A percentile compares a stretch with the other conserved stretches of the same genome.
phyloP scores from a whole-genome alignment of 805 yeast species.

The Sugiyamaella lignohabitans region DNA sequence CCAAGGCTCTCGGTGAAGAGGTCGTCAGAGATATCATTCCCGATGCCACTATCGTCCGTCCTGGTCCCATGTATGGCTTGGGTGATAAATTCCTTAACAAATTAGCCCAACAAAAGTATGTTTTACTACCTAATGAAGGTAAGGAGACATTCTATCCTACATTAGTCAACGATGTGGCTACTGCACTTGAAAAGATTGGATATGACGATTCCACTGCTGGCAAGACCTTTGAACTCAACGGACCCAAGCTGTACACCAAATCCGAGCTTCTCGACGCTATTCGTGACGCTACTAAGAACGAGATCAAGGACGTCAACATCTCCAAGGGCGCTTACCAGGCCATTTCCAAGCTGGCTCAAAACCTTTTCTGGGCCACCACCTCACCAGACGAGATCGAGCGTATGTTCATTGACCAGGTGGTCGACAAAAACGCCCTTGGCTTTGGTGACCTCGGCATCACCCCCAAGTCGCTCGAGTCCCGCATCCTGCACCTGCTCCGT shows the following conservation, averaged over 20 bases:
- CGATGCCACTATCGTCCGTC: conserved; percentile 77
- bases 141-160: conserved; percentile 61
- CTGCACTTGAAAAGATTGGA: conserved; percentile 70
- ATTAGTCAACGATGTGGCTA: conserved; percentile 72
- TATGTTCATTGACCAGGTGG: conserved; percentile 57
- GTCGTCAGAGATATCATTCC: conserved; percentile 62
- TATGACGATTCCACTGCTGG: conserved; percentile 78
- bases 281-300: conserved; percentile 48
- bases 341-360: conserved; percentile 33
- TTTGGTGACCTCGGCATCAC: conserved; percentile 64
- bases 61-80: conserved; percentile 71
- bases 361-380: conserved; percentile 41
- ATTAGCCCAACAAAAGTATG: conserved; percentile 48
- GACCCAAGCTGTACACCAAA: conserved; percentile 58
- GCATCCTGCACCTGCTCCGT: conserved; percentile 12
- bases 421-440: conserved; percentile 54
- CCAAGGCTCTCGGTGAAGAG: conserved; percentile 74
- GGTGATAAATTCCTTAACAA: conserved; percentile 64
- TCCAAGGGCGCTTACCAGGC: conserved; percentile 33
- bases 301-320: conserved; percentile 35
- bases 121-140: conserved; percentile 61
- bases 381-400: conserved; percentile 73
- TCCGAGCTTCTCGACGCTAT: conserved; percentile 65
- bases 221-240: conserved; percentile 65
- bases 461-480: conserved; percentile 17